Evolutionary conservation across 805 yeast species (phyloP).

Genomic region (Debaryomyces hansenii): DNA sequence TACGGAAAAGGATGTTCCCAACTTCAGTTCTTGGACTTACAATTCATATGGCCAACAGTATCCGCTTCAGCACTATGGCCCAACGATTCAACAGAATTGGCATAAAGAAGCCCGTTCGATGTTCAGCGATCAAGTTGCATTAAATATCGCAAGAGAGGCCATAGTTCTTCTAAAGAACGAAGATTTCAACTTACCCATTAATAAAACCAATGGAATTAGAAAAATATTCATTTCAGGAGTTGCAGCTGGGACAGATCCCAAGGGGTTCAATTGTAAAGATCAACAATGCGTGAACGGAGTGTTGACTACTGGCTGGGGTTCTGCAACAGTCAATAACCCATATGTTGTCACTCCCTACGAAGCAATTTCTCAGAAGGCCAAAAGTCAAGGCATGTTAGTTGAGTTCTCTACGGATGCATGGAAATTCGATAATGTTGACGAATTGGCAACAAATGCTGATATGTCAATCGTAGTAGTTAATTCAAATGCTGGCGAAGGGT

Average conservation of each 20-base stretch:
- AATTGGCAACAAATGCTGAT: slow-evolving; percentile 50
- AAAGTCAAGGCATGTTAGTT: slow-evolving; percentile 43
- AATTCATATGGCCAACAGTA: slow-evolving; percentile 55
- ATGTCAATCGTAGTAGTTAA: slow-evolving; percentile 54
- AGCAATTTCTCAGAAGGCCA: slow-evolving; percentile 50
- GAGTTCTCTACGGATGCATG: slow-evolving; percentile 48
- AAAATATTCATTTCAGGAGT: slow-evolving; percentile 49
- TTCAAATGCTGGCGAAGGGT: slow-evolving; percentile 61
- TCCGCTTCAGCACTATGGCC: slow-evolving; percentile 55
- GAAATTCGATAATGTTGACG: slow-evolving; percentile 44
- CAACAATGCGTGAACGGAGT: slow-evolving; percentile 55
- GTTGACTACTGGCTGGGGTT: slow-evolving; percentile 64
- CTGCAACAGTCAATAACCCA: slow-evolving; percentile 58
- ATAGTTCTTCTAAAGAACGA: slow-evolving; percentile 55
- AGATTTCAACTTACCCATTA: slow-evolving; percentile 53
- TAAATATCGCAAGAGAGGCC: slow-evolving; percentile 57
- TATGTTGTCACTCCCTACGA: slow-evolving; percentile 59
- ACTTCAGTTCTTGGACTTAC: slow-evolving; percentile 59
- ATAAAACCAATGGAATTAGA: slow-evolving; percentile 40
- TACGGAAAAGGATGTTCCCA: slow-evolving; percentile 45
- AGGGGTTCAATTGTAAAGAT: slow-evolving; percentile 56
- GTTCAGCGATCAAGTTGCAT: slow-evolving; percentile 48
- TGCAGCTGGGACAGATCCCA: slow-evolving; percentile 51
- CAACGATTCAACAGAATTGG: slow-evolving; percentile 53
- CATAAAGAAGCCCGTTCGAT: slow-evolving; percentile 54